These are phyloP conservation scores for Capsicum rhomboideum DNA, from an alignment of 257 asterid genomes.

Conservation along the genomic window DNA sequence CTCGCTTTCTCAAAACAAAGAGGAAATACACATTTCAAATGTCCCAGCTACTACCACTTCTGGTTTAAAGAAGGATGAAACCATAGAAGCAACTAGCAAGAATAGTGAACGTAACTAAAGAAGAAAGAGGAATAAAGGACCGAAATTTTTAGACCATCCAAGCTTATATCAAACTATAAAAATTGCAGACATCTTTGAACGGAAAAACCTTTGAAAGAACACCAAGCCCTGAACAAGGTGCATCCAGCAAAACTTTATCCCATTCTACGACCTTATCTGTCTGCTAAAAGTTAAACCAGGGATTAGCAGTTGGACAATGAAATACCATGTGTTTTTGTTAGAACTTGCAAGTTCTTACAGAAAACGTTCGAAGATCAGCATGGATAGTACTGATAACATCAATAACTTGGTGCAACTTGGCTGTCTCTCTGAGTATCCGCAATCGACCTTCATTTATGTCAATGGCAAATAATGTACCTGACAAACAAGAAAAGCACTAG, in stretches of 20 bases:
- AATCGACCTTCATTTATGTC: constrained; percentile 80
- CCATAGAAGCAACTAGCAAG: background rate
- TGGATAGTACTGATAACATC: constrained; percentile 51
- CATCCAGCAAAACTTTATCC: constrained; percentile 90
- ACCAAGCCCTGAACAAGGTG: constrained; percentile 96
- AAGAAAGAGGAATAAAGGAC: background rate
- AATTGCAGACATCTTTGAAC: background rate
- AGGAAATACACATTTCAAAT: constrained; percentile 4
- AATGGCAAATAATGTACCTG: constrained; percentile 74
- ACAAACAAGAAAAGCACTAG: constrained; percentile 5
- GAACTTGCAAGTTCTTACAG: constrained; percentile 33
- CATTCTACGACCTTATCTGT: constrained; percentile 31
- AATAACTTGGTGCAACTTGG: constrained; percentile 51
- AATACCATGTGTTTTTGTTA: background rate
- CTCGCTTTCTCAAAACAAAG: constrained; percentile 46
- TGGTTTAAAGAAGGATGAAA: background rate
- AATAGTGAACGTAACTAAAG: background rate
- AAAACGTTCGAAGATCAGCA: constrained; percentile 63
- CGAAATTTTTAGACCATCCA: background rate
- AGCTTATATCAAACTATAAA: background rate
- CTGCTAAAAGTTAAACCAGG: constrained; percentile 25
- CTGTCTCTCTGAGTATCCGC: constrained; percentile 89
- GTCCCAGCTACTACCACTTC: background rate
- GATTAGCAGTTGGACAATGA: background rate
- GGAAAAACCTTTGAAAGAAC: constrained; percentile 78